Evolutionary conservation across 1,284 basidiomycete species (phyloP), one percentile per base, ranked within the genome.

Genomic region (Sanghuangporus sanghuang): DNA sequence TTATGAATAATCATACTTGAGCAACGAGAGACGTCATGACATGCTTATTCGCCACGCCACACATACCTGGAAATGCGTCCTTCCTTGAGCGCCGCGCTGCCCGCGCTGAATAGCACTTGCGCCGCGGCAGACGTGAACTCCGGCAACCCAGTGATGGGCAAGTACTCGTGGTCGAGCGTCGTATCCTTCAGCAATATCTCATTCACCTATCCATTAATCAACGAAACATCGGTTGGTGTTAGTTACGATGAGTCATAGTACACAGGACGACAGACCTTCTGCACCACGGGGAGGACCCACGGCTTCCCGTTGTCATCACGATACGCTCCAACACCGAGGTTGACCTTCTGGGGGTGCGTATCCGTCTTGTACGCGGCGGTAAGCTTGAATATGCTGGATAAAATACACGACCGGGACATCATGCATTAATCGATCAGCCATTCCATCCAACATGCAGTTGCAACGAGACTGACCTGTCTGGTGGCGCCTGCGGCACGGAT

Each of bases 211-310:
- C 39, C 42, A 53, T 44, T 4, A 44, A 18, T 46, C 38, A 61
- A 23, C 18, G n/a, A 32, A 23, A 64, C 38, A n/a, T 16, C 44
- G 7, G n/a, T n/a, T n/a, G n/a, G n/a, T n/a, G n/a, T n/a, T n/a
- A n/a, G n/a, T n/a, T n/a, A 52, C 23, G 72, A 61, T 38, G 53
- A n/a, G 53, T 36, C 32, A 32, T 54, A 16, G 3, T 21, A 9
- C 23, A 3, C 21, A 2, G 23, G 55, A 77, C 65, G 4, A 46
- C 44, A 18, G 66, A 90, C 93, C 82, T 94, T 94, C 73, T 87
- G 89, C 12, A 96, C 90, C 38, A 94, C 92, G 21, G 95, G 95
- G n/a, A 96, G 85, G 21, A 96, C 85, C 88, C 93, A 97, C 2
- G 95, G 87, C 75, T 90, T 93, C 71, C 83, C 86, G 69, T 90